Conservation (phyloP, 768 basidiomycete species). For the Tulasnella sp. region DNA sequence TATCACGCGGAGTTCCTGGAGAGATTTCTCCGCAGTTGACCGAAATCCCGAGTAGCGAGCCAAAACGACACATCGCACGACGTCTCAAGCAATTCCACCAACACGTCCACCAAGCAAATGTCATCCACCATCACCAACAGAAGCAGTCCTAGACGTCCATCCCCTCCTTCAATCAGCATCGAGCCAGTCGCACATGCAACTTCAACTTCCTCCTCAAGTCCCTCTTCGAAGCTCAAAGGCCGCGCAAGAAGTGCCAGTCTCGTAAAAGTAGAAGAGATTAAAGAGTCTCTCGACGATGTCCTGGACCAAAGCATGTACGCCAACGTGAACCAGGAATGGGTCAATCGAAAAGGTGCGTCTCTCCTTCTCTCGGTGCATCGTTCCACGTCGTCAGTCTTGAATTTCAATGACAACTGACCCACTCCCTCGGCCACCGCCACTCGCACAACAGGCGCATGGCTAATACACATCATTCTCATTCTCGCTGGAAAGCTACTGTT, state of each 20-base stretch:
- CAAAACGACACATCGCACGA: slow-evolving; percentile 10
- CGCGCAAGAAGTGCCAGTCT: slow-evolving; percentile 66
- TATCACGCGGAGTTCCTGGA: background rate
- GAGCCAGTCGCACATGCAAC: slow-evolving; percentile 14
- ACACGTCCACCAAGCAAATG: background rate
- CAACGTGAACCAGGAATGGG: slow-evolving; percentile 90
- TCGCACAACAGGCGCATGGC: slow-evolving; percentile 75
- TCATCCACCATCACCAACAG: slow-evolving; percentile 10
- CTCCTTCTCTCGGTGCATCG: background rate
- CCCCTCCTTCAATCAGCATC: slow-evolving; percentile 26
- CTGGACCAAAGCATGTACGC: slow-evolving; percentile 75
- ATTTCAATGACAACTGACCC: slow-evolving; percentile 16
- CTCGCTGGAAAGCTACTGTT: slow-evolving; percentile 84
- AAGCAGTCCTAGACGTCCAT: background rate
- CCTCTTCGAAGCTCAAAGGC: slow-evolving; percentile 34
- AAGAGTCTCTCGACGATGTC: slow-evolving; percentile 64
- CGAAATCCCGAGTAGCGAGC: background rate
- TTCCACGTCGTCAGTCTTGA: background rate
- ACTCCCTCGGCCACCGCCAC: slow-evolving; percentile 5
- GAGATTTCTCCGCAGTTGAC: slow-evolving; percentile 5
- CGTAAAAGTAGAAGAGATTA: slow-evolving; percentile 81
- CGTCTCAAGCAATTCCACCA: background rate
- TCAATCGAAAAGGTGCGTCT: slow-evolving; percentile 76
- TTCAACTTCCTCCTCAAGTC: slow-evolving; percentile 18
- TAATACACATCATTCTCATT: slow-evolving; percentile 94